Evolutionary conservation across 371 early-diverging fungal genomes (phyloP).

Genomic region (Paraphysoderma sedebokerense): DNA sequence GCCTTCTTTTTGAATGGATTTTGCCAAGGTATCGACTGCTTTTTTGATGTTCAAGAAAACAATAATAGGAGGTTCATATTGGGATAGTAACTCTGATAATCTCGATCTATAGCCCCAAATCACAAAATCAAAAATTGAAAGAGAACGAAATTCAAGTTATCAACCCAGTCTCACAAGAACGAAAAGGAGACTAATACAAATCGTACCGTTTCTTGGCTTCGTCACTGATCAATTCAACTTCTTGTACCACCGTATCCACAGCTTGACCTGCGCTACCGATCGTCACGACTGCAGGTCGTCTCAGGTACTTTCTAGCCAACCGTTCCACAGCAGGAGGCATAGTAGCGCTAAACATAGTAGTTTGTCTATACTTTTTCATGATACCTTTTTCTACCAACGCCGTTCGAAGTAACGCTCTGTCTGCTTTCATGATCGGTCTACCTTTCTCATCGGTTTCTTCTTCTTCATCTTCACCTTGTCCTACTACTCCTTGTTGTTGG

Average conservation of each 20-base stretch:
- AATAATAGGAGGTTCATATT: constrained; percentile 72
- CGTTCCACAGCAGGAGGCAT: constrained; percentile 95
- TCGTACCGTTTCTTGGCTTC: constrained; percentile 63
- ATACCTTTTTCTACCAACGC: background rate
- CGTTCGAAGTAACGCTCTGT: background rate
- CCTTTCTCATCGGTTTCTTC: constrained; percentile 1
- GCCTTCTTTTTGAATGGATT: constrained; percentile 48
- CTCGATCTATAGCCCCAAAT: too few species aligned
- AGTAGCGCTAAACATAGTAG: constrained; percentile 99
- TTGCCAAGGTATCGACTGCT: constrained; percentile 54
- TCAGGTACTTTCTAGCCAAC: constrained; percentile 80
- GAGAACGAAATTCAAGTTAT: background rate
- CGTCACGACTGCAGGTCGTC: constrained; percentile 86
- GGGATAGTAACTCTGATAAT: constrained; percentile 49
- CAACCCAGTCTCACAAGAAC: background rate
- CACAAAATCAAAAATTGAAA: background rate
- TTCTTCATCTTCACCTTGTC: background rate
- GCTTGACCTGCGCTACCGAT: constrained; percentile 96
- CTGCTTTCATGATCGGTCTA: background rate
- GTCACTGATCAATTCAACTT: constrained; percentile 78
- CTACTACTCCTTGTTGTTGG: constrained; percentile 4
- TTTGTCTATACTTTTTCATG: constrained; percentile 67
- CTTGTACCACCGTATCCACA: constrained; percentile 84
- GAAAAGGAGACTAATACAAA: background rate
- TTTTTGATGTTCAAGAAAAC: constrained; percentile 95